Evolutionary conservation across 176 grass and related monocot species (phyloP), one percentile per base, ranked within the genome.

Genomic region (Aegilops umbellulata): DNA sequence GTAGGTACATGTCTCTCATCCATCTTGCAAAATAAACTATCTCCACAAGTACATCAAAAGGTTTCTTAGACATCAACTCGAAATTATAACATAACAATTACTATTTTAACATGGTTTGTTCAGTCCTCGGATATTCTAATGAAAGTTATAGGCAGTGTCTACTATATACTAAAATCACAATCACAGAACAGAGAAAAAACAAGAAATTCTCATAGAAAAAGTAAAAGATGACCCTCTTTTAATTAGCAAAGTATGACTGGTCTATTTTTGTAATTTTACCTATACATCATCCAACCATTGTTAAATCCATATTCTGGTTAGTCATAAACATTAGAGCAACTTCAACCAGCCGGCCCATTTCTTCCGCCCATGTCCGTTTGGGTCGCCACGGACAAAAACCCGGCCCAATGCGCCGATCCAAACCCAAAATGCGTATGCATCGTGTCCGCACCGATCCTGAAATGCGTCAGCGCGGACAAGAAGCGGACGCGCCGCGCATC

Each of bases 21-120:
- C 69, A 70, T 47, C 64, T 70, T 83, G 3, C 5, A 20, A 44
- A 26, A 16, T 24, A 83, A 88, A 77, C 70, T 74, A 30, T 35
- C 27, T 12, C 41, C 26, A 69, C 47, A 83, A 77, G 22, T 36
- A 77, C 30, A 77, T 6, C 58, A 38, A 74, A 80, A 38, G 4
- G 34, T 57, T 76, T 10, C 46, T 41, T 39, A 83, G 24, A 49
- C 44, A 26, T 32, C 25, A 34, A n/a, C n/a, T n/a, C n/a, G n/a
- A 77, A 69, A 79, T 36, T 72, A 69, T 9, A 36, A 38, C 65
- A 29, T 17, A 10, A 41, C 4, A 84, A 65, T 46, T 68, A 75
- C 6, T 35, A 3, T 8, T 27, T 26, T 4, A 5, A 35, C 4
- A 36, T 70, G 65, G 15, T 27, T 69, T 66, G 6, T 60, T 74